Percentiles rank a stretch among this genome's conserved stretches.
Conservation (phyloP, 495 filamentous ascomycete genomes). For the Rhizodiscina lignyota region DNA sequence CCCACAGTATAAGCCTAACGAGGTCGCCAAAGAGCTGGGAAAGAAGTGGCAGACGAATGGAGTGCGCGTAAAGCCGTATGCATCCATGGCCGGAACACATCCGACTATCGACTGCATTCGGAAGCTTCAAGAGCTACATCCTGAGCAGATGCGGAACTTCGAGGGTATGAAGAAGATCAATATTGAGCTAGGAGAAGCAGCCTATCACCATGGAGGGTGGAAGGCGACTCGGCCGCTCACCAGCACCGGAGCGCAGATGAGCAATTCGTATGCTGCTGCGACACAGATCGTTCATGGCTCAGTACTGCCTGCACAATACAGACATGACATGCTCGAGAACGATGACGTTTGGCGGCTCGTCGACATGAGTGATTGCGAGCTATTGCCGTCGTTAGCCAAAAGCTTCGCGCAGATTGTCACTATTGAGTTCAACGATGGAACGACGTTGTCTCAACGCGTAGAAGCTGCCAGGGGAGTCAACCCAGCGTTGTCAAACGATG, state of each 20-base stretch:
- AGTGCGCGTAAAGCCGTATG: slow-evolving; percentile 26
- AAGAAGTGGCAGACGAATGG: slow-evolving; percentile 22
- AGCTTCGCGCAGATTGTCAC: slow-evolving; percentile 13
- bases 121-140: slow-evolving; percentile 14
- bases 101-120: slow-evolving; percentile 18
- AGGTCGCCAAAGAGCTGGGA: slow-evolving; percentile 22
- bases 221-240: slow-evolving; percentile 20
- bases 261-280: slow-evolving; percentile 24
- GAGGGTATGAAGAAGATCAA: slow-evolving; percentile 13
- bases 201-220: slow-evolving; percentile 26
- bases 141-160: slow-evolving; percentile 7
- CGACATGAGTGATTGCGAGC: slow-evolving; percentile 22
- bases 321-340: slow-evolving; percentile 18
- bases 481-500: slow-evolving; percentile 20
- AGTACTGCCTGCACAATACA: slow-evolving; percentile 22
- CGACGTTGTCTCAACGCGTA: slow-evolving; percentile 10
- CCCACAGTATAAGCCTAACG: slow-evolving; percentile 15
- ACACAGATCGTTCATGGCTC: slow-evolving; percentile 24
- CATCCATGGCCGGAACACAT: slow-evolving; percentile 23
- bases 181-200: slow-evolving; percentile 17
- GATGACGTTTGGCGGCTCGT: slow-evolving; percentile 24
- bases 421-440: slow-evolving; percentile 13
- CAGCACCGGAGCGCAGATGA: slow-evolving; percentile 29
- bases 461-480: slow-evolving; percentile 12
- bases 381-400: too few relatives aligned